Evolutionary conservation across 1,284 basidiomycete species (phyloP), one percentile per base, ranked within the genome.

Genomic region (Cryptococcus floricola): DNA sequence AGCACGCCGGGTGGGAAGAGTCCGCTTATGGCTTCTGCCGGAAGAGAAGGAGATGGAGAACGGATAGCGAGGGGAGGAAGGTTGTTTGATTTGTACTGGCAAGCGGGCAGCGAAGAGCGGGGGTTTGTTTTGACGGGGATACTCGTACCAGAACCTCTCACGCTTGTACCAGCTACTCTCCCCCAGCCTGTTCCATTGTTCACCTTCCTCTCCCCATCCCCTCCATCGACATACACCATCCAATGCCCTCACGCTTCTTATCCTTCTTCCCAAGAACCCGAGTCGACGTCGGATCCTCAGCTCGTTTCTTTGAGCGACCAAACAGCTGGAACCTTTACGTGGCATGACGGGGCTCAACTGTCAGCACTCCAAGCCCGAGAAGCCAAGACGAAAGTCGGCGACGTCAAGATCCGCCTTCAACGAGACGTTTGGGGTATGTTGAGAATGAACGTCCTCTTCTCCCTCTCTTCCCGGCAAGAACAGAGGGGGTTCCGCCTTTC

Each of bases 51-150:
- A 34, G 31, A 34, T 10, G 31, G 31, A 34, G 7, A 34, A 6
- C 6, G 4, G 31, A 23, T 23, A 23, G 28, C 50, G 37, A 49
- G 50, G 53, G 13, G 13, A 7, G 58, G 52, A 16, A 52, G 49
- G 43, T 25, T 54, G 10, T 71, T 72, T 42, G 66, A 68, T 48
- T 54, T 69, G 52, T 56, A 56, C 43, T 67, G 67, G 27, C 49
- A 50, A 34, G 31, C 31, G 18, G 50, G 57, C 0, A 27, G 43
- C 9, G 51, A 52, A 10, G 66, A 65, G 27, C 28, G 31, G 14
- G n/a, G 28, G 6, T 43, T 58, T 27, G 43, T 37, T 34, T 39
- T 71, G 0, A 41, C 61, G 25, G 71, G 70, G 4, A 61, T 52
- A 1, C 56, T 74, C 3, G 57, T 64, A 8, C 69, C 70, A 0